Base-by-base conservation (phyloP, 768 basidiomycete genomes). In the Mycena venus region DNA sequence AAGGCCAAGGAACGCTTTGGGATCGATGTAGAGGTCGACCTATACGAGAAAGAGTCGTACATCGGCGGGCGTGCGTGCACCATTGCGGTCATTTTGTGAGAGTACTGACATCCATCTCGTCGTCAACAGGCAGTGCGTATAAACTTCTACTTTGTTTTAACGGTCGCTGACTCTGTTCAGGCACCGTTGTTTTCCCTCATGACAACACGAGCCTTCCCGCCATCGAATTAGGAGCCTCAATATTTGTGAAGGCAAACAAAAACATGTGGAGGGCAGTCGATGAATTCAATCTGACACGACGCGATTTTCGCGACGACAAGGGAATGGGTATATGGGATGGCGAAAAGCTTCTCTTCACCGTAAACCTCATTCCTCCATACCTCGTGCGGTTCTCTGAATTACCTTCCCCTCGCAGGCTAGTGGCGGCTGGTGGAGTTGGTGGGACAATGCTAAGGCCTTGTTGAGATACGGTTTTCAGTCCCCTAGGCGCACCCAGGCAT, bases 291-390 rank as follows among this genome's bases (percentile, higher is more conserved):
- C 86, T 97, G 25, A 90, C 89, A 3, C 86, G 88, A 63, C 80
- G 78, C 34, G 83, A 85, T 78, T 91, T 90, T 70, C 79, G 82
- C 2, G 85, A 86, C 19, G 85, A 89, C 29, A 89, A 89, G 38
- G 86, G 88, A 56, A 87, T 91, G 55, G 93, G 92, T 1, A 87
- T 98, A 62, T 97, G 95, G 96, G 95, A 99, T 79, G 98, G 98
- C 1, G 84, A 90, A 75, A 79, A 90, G 38, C 89, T 97, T 66
- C 79, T 95, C 29, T 80, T 95, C 67, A 87, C 89, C 27, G 95
- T 96, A 77, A 72, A 90, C 80, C 9, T 55, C 32, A 7, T 66
- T 47, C 55, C 25, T 69, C 44, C 19, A 31, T 31, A 44, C 29
- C 14, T 51, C n/a, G 49, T 59, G 67, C n/a, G 31, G 15, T 36